Evolutionary conservation across 441 rosid species (phyloP).

Genomic region (Populus hybrid): DNA sequence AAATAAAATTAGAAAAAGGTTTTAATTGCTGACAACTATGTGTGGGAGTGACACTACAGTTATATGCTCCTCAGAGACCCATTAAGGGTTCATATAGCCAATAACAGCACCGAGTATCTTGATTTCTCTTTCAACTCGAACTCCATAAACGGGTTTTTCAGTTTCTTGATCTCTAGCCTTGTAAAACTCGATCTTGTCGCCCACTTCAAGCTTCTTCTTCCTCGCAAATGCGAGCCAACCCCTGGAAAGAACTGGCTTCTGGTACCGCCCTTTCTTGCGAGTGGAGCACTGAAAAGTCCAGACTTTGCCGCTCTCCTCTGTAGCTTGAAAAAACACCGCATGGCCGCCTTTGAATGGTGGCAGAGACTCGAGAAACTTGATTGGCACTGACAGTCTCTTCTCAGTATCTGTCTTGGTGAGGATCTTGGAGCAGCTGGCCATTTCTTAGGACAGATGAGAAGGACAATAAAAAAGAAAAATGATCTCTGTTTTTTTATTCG

Average conservation of each 20-base stretch:
- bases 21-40: too few relatives aligned
- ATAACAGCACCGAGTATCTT: background rate
- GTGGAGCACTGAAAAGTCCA: background rate
- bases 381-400: too few relatives aligned
- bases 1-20: background rate
- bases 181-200: background rate
- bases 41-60: too few relatives aligned
- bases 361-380: too few relatives aligned
- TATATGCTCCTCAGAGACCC: too few relatives aligned
- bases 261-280: background rate
- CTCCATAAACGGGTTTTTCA: background rate
- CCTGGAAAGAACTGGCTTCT: background rate
- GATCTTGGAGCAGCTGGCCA: too few relatives aligned
- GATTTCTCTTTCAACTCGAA: background rate
- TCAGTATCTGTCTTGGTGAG: too few relatives aligned
- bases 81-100: background rate
- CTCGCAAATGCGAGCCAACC: background rate
- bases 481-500: background rate
- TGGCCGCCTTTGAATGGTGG: background rate
- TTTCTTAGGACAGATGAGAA: background rate
- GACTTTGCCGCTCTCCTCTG: background rate
- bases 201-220: background rate
- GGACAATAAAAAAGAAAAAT: background rate
- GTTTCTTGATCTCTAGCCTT: background rate
- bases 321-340: too few relatives aligned